These are phyloP conservation scores for Eucalyptus melliodora DNA, from an alignment of 345 rosid genomes.

Conservation along the genomic window DNA sequence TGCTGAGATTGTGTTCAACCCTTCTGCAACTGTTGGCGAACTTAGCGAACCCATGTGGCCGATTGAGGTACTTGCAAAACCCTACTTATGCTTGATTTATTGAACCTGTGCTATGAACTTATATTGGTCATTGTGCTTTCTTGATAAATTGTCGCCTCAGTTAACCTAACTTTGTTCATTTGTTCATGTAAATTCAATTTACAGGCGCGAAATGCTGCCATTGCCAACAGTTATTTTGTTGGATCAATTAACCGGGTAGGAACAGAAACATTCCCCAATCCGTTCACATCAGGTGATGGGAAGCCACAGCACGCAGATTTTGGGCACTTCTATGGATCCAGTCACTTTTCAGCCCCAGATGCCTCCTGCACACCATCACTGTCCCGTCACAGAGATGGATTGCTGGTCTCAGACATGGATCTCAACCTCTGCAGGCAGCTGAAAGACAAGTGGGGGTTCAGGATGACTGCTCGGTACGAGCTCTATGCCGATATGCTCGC, in stretches of 20 bases:
- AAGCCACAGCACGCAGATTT: conserved; percentile 78
- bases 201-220: conserved; percentile 94
- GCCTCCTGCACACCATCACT: conserved; percentile 89
- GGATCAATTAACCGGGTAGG: conserved; percentile 97
- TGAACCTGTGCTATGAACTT: not conserved
- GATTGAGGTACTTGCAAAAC: conserved; percentile 43
- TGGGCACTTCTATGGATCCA: conserved; percentile 92
- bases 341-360: conserved; percentile 91
- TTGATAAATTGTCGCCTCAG: not conserved
- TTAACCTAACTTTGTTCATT: not conserved
- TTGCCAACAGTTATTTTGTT: conserved; percentile 91
- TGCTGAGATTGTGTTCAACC: conserved; percentile 97
- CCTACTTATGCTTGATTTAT: not conserved
- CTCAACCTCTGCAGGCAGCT: conserved; percentile 83
- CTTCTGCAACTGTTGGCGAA: conserved; percentile 97
- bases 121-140: not conserved
- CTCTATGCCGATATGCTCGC: conserved; percentile 48
- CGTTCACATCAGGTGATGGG: conserved; percentile 91
- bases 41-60: conserved; percentile 99
- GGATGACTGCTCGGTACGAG: conserved; percentile 81
- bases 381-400: conserved; percentile 67
- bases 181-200: not conserved
- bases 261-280: conserved; percentile 81
- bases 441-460: conserved; percentile 95
- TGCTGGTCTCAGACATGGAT: conserved; percentile 82